Conservation (phyloP, 768 basidiomycete genomes). For the Piloderma croceum region DNA sequence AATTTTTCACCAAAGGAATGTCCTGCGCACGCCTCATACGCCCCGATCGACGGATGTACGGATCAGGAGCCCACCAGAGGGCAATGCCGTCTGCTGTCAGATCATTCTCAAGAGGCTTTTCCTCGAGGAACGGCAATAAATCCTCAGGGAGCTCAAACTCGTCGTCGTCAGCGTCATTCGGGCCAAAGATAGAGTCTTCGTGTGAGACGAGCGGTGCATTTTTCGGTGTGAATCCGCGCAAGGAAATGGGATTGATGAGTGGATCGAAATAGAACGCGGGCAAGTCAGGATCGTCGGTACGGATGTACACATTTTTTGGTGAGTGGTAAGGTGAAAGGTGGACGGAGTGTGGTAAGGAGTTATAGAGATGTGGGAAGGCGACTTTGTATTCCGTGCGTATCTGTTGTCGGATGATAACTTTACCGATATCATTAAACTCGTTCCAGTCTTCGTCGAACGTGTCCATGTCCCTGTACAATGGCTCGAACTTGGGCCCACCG, state of each 20-base stretch:
- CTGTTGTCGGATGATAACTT: slow-evolving; percentile 98
- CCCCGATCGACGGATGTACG: slow-evolving; percentile 89
- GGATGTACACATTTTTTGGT: slow-evolving; percentile 97
- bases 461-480: slow-evolving; percentile 94
- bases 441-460: slow-evolving; percentile 99
- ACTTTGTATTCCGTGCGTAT: slow-evolving; percentile 99
- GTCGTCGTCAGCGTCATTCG: slow-evolving; percentile 79
- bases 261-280: slow-evolving; percentile 99
- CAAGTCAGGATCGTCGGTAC: slow-evolving; percentile 98
- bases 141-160: slow-evolving; percentile 80
- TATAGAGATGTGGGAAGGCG: slow-evolving; percentile 97
- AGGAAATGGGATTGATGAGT: slow-evolving; percentile 94
- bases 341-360: slow-evolving; percentile 93
- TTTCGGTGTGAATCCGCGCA: slow-evolving; percentile 81
- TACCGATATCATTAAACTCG: slow-evolving; percentile 99
- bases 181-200: slow-evolving; percentile 90
- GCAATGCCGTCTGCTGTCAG: slow-evolving; percentile 95
- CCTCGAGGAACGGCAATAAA: slow-evolving; percentile 73
- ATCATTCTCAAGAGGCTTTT: slow-evolving; percentile 79
- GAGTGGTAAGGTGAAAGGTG: slow-evolving; percentile 87
- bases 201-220: slow-evolving; percentile 79
- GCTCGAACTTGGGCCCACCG: slow-evolving; percentile 98
- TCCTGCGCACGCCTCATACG: slow-evolving; percentile 93
- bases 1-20: slow-evolving; percentile 92
- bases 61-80: slow-evolving; percentile 97